A percentile compares a stretch with the other conserved stretches of the same genome.
phyloP scores from a whole-genome alignment of 2,329 filamentous ascomycete species.

The Akanthomyces dipterigenus region DNA sequence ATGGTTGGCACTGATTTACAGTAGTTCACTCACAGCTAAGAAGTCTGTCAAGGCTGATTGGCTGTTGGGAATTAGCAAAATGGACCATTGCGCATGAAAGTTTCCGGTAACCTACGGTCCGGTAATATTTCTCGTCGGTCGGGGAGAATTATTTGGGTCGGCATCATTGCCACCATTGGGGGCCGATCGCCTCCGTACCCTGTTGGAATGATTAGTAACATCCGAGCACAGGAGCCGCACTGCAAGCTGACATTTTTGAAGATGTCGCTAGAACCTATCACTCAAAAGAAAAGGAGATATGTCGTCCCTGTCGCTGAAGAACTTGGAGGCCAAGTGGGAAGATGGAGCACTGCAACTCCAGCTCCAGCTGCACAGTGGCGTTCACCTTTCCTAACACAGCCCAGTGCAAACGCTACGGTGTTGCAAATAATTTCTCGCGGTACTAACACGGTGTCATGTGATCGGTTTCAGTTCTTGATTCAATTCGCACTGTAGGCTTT shows the following conservation, averaged over 20 bases:
- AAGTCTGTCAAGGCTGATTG: conserved; percentile 50
- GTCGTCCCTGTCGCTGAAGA: background rate
- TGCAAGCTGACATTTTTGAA: conserved; percentile 2
- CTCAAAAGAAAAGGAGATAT: background rate
- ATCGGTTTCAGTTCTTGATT: conserved; percentile 7
- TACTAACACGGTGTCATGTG: conserved; percentile 31
- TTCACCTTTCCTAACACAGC: background rate
- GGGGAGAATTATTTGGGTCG: conserved; percentile 14
- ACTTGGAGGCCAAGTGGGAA: background rate
- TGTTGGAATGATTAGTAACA: conserved; percentile 11
- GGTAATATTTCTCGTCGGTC: conserved; percentile 28
- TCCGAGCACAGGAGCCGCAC: background rate
- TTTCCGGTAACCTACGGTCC: conserved; percentile 29
- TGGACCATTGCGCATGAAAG: conserved; percentile 13
- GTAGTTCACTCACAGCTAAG: conserved; percentile 34
- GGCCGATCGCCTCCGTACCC: conserved; percentile 13
- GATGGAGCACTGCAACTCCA: background rate
- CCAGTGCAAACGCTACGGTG: conserved; percentile 17
- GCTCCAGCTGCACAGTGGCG: conserved; percentile 3
- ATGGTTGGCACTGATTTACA: background rate
- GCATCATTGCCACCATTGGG: conserved; percentile 1
- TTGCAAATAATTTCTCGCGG: conserved; percentile 15
- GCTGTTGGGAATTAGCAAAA: background rate
- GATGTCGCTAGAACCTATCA: background rate
- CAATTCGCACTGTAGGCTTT: conserved; percentile 16